phyloP scores from a whole-genome alignment of 2,329 filamentous ascomycete genomes.

The Scedosporium dehoogii region DNA sequence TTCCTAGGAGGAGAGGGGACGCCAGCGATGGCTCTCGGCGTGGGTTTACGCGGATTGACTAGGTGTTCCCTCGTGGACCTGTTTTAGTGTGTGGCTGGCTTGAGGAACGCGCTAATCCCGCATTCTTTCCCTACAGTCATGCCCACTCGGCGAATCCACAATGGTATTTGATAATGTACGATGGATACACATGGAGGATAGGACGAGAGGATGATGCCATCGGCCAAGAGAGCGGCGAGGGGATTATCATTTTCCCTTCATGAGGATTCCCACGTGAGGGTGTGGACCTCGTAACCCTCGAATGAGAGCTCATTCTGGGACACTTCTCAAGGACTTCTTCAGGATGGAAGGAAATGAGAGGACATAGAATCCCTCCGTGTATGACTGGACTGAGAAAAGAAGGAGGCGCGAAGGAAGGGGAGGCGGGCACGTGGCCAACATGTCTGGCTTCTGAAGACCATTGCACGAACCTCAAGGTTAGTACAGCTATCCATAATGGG shows the following conservation, averaged over 20 bases:
- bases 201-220: background rate
- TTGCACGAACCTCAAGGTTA: background rate
- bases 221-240: background rate
- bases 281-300: background rate
- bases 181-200: background rate
- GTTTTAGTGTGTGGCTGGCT: background rate
- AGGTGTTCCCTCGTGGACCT: background rate
- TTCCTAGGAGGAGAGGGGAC: too few species aligned
- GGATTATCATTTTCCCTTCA: background rate
- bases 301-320: background rate
- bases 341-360: background rate
- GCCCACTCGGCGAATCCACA: background rate
- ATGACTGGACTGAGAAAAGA: background rate
- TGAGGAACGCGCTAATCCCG: conserved; percentile 1
- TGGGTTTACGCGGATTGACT: background rate
- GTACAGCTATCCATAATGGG: background rate
- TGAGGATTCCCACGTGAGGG: background rate
- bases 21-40: background rate
- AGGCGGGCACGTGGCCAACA: background rate
- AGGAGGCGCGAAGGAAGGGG: background rate
- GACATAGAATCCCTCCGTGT: too few species aligned
- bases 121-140: background rate
- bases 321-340: background rate
- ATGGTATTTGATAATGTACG: background rate
- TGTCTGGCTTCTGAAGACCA: background rate